Base-by-base conservation (phyloP, 176 grass and related monocot genomes). In the Paspalum notatum region DNA sequence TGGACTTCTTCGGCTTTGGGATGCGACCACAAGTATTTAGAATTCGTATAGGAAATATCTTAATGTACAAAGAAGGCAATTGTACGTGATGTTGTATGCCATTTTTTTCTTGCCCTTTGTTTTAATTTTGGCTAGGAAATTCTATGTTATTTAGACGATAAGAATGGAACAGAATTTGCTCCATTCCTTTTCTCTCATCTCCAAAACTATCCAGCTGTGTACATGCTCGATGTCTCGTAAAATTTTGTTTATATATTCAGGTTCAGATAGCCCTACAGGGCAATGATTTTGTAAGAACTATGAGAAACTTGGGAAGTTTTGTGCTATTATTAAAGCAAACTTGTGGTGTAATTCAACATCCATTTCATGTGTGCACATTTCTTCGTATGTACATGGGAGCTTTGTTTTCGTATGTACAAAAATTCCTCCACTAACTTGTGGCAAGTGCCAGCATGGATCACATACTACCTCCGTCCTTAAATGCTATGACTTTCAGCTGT, bases 21-120 rank as follows among this genome's bases (percentile, higher is more conserved):
- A 99, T 81, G 96, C 90, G 20, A 99, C 96, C 68, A 99, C 94
- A 62, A 99, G 94, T 83, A 99, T 99, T 50, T 99, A 95, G 62
- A 32, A 27, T 3, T 68, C 44, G 32, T 40, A 48, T 73, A 83
- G 67, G 68, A 47, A 49, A 66, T 37, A 43, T 86, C 45, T 75
- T 73, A 10, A 75, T 87, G 89, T 87, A 85, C 78, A 85, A 74
- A 68, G 72, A 52, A 60, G 72, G 50, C 72, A 75, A 77, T 82
- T 85, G 66, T 51, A 16, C 54, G 38, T 72, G 57, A 55, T 85
- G 72, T 73, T 90, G 88, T 82, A 82, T 66, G 57, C 5, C 59
- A 72, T 61, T 66, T 72, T 81, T 27, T 67, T 42, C 66, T 60
- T 22, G 37, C 13, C 66, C 17, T 56, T 52, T 82, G 79, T 83